These are phyloP conservation scores for Vigna hirtella DNA, from an alignment of 306 rosid genomes.

Conservation along the genomic window DNA sequence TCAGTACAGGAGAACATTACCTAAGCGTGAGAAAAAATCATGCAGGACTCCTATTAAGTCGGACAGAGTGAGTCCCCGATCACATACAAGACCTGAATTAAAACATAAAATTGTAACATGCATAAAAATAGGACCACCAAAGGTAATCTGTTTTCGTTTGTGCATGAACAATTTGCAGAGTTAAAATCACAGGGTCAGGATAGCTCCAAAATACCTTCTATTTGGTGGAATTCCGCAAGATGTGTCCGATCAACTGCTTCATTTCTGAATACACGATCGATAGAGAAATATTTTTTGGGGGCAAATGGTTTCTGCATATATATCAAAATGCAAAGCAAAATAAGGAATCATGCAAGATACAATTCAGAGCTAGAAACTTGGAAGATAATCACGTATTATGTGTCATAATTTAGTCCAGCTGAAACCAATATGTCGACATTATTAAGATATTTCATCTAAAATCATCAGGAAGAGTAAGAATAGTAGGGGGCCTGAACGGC, in stretches of 20 bases:
- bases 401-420: constrained; percentile 11
- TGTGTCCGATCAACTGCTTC: constrained; percentile 99
- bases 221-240: constrained; percentile 99
- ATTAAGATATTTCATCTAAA: constrained; percentile 18
- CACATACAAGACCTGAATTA: constrained; percentile 84
- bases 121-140: constrained; percentile 19
- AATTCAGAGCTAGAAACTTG: constrained; percentile 4
- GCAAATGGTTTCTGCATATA: constrained; percentile 77
- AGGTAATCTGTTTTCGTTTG: constrained; percentile 13
- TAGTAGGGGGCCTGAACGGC: constrained; percentile 14
- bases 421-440: neutral
- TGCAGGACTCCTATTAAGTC: constrained; percentile 87
- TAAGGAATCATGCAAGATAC: neutral
- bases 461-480: constrained; percentile 2
- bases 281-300: constrained; percentile 91
- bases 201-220: constrained; percentile 74
- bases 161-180: constrained; percentile 25
- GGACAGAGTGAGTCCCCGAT: constrained; percentile 84
- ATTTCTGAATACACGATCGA: constrained; percentile 96
- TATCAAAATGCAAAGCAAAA: constrained; percentile 26
- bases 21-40: constrained; percentile 89
- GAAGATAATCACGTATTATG: constrained; percentile 3
- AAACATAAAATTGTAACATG: constrained; percentile 23
- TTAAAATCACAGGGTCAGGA: neutral
- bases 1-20: constrained; percentile 50